phyloP scores from a whole-genome alignment of 257 asterid genomes.

The Penstemon eatonii region DNA sequence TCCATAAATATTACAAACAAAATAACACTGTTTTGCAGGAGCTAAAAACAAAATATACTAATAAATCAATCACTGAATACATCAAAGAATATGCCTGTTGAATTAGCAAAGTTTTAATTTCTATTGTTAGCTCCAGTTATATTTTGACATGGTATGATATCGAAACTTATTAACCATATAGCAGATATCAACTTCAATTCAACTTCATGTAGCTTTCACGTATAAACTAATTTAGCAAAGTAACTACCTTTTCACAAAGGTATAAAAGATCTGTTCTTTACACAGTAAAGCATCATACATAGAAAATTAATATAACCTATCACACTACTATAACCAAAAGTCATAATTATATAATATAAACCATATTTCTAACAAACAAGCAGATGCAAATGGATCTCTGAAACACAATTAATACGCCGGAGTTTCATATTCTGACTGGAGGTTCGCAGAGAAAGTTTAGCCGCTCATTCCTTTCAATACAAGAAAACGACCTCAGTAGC shows the following conservation, averaged over 20 bases:
- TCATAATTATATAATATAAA: too few species aligned
- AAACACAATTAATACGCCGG: not conserved
- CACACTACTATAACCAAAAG: too few species aligned
- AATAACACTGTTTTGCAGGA: not conserved
- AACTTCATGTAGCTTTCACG: too few species aligned
- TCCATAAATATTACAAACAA: not conserved
- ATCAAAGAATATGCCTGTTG: not conserved
- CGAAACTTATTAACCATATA: not conserved
- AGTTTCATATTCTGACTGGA: not conserved
- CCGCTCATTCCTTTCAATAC: not conserved
- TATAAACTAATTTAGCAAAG: too few species aligned
- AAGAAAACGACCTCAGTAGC: not conserved
- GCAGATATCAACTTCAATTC: too few species aligned
- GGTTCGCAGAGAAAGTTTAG: not conserved
- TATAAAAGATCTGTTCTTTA: too few species aligned
- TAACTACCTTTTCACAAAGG: too few species aligned
- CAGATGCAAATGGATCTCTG: conserved; percentile 1
- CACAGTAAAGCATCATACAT: too few species aligned
- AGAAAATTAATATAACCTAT: too few species aligned
- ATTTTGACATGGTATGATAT: not conserved
- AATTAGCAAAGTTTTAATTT: too few species aligned
- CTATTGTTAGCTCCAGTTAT: not conserved
- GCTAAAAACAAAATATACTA: not conserved
- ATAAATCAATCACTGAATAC: not conserved
- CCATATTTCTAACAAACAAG: not conserved